These are phyloP conservation scores for Millerozyma acaciae DNA, from an alignment of 805 yeast genomes.

Conservation along the genomic window DNA sequence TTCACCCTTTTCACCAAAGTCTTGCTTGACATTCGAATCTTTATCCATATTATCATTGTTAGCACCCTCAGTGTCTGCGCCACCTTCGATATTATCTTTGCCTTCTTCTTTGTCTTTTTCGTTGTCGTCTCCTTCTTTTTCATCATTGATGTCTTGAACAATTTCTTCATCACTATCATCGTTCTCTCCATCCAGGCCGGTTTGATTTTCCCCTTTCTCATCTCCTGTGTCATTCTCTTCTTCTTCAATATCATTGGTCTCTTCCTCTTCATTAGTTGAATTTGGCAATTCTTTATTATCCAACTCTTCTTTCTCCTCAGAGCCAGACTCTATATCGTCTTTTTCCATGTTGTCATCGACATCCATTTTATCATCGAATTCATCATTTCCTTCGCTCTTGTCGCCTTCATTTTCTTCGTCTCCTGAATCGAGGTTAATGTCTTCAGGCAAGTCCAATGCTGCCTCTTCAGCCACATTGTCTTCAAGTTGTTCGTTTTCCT, in stretches of 20 bases:
- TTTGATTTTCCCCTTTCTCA: slow-evolving; percentile 24
- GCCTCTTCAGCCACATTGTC: slow-evolving; percentile 78
- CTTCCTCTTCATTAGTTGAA: slow-evolving; percentile 23
- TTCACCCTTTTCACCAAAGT: slow-evolving; percentile 56
- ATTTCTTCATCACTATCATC: slow-evolving; percentile 28
- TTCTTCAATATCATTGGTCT: slow-evolving; percentile 32
- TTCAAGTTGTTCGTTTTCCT: slow-evolving; percentile 67
- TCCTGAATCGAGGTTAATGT: slow-evolving; percentile 82
- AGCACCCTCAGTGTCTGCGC: slow-evolving; percentile 41
- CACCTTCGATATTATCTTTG: slow-evolving; percentile 47
- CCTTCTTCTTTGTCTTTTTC: slow-evolving; percentile 30
- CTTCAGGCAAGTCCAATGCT: slow-evolving; percentile 87
- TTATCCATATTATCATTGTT: slow-evolving; percentile 45
- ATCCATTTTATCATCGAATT: slow-evolving; percentile 21
- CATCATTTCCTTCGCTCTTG: slow-evolving; percentile 41
- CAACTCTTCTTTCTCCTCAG: slow-evolving; percentile 14
- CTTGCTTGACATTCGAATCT: slow-evolving; percentile 58
- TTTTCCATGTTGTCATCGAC: slow-evolving; percentile 24
- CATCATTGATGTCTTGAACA: slow-evolving; percentile 24
- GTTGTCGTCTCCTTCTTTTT: slow-evolving; percentile 37
- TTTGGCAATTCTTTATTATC: slow-evolving; percentile 19
- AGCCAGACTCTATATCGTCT: slow-evolving; percentile 31
- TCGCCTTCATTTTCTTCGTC: slow-evolving; percentile 49
- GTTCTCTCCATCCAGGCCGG: slow-evolving; percentile 29
- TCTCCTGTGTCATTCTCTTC: slow-evolving; percentile 38